These are phyloP conservation scores for Leishmania mexicana DNA, from an alignment of 208 protist species.

Conservation along the genomic window DNA sequence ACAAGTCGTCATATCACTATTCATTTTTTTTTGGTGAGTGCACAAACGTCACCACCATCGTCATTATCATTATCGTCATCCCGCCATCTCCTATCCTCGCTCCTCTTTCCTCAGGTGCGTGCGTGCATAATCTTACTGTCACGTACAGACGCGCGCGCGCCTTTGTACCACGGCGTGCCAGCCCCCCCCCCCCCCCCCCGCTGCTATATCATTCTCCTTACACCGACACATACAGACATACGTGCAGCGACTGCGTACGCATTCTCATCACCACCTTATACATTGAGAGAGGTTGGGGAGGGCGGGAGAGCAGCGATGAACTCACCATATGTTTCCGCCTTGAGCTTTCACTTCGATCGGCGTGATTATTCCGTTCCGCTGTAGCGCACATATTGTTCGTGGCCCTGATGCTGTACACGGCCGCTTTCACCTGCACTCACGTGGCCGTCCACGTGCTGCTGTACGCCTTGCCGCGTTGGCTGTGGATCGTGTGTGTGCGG, in stretches of 20 bases:
- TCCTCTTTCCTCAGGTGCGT: not conserved
- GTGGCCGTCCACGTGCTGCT: constrained; percentile 28
- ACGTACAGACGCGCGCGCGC: not conserved
- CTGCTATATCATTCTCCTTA: not conserved
- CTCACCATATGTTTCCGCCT: not conserved
- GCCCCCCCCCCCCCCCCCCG: not conserved
- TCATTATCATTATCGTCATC: no score
- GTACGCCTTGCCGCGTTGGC: constrained; percentile 31
- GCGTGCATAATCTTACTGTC: not conserved
- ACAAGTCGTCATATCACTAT: not conserved
- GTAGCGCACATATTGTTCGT: no score
- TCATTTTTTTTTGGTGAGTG: not conserved
- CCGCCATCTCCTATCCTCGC: not conserved
- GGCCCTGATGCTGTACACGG: constrained; percentile 7
- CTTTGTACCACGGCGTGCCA: not conserved
- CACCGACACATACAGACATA: not conserved
- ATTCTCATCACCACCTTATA: not conserved
- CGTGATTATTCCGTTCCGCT: not conserved
- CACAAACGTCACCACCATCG: not conserved
- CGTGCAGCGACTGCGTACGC: not conserved
- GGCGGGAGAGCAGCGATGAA: not conserved
- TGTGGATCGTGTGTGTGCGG: constrained; percentile 33
- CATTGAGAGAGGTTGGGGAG: not conserved
- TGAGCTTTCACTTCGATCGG: not conserved
- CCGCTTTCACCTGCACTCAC: constrained; percentile 28